Conservation (phyloP, 2,329 filamentous ascomycete species). For the Aureobasidium zeae region DNA sequence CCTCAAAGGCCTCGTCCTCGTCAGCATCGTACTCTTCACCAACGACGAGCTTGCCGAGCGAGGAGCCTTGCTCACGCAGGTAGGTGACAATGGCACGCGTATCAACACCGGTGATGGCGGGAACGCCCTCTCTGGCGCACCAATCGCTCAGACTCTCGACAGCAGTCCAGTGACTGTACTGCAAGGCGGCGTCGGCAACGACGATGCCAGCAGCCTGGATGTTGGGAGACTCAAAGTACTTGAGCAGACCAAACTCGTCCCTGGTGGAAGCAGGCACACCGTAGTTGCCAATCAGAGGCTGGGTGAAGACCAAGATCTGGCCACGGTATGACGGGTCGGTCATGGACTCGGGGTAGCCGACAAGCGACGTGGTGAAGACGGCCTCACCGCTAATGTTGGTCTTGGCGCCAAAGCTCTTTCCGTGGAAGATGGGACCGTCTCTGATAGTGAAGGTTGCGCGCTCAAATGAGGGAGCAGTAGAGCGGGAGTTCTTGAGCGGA, state of each 20-base stretch:
- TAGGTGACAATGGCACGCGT: slow-evolving; percentile 94
- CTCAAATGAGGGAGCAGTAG: slow-evolving; percentile 61
- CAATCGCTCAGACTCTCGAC: slow-evolving; percentile 88
- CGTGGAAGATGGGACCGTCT: slow-evolving; percentile 91
- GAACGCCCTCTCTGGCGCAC: slow-evolving; percentile 93
- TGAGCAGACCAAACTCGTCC: slow-evolving; percentile 82
- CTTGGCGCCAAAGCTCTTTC: slow-evolving; percentile 93
- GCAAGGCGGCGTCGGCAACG: slow-evolving; percentile 83
- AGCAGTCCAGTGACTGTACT: slow-evolving; percentile 98
- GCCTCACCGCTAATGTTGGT: slow-evolving; percentile 96
- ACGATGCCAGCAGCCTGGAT: slow-evolving; percentile 95
- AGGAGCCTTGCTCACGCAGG: slow-evolving; percentile 92
- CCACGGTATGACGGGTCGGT: slow-evolving; percentile 63
- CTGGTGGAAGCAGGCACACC: slow-evolving; percentile 80
- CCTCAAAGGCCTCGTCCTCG: slow-evolving; percentile 91
- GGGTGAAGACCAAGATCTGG: slow-evolving; percentile 97
- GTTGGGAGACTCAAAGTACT: slow-evolving; percentile 97
- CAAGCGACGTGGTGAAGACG: slow-evolving; percentile 95
- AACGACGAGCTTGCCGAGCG: slow-evolving; percentile 84
- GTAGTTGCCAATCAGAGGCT: slow-evolving; percentile 97
- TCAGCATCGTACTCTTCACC: slow-evolving; percentile 98
- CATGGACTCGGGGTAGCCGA: slow-evolving; percentile 90
- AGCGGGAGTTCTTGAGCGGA: slow-evolving; percentile 48
- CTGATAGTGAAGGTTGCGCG: slow-evolving; percentile 91
- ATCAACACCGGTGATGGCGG: slow-evolving; percentile 92